Evolutionary conservation across 1,284 basidiomycete species (phyloP), one percentile per base, ranked within the genome.

Genomic region (Sporisorium sorghi): DNA sequence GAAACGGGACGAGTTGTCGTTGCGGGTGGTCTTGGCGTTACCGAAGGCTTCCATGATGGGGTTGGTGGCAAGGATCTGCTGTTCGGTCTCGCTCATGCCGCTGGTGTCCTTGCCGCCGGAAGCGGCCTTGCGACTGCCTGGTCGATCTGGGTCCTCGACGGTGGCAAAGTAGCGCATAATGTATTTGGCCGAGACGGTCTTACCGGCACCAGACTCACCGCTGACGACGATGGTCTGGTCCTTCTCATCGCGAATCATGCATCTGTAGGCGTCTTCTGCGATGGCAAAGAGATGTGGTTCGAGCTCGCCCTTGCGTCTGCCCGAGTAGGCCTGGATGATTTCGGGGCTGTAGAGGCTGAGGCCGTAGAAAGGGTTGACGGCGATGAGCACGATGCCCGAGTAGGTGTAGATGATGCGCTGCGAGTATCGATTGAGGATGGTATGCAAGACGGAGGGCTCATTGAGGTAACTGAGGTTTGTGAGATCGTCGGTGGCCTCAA

Each of bases 141-240:
- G 86, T 47, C 77, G 88, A 81, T 85, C 89, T 86, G 77, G 93
- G 57, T 95, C 94, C 77, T 98, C 95, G 51, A 99, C 94, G 0
- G 96, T 98, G 14, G 97, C 97, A 82, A 99, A 92, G 86, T 99
- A 99, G 66, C 97, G 91, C 90, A 99, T 95, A 85, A 99, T 99
- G 87, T 95, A 97, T 87, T 99, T 99, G 57, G 97, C 93, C 44
- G 95, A 97, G 86, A 99, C 97, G 0, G 97, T 99, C 88, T 99
- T 99, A 61, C 97, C 97, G 53, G 97, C 97, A 86, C 97, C 97
- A 88, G 93, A 96, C 87, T 99, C 97, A 81, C 97, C 97, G 53
- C 93, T 96, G 69, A 99, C 97, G 75, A 99, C 97, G 83, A 99
- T 98, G 6, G 97, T 99, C 86, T 99, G 97, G 74, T 97, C 96